phyloP scores from a whole-genome alignment of 2,329 filamentous ascomycete species.

The Tolypocladium pustulatum region DNA sequence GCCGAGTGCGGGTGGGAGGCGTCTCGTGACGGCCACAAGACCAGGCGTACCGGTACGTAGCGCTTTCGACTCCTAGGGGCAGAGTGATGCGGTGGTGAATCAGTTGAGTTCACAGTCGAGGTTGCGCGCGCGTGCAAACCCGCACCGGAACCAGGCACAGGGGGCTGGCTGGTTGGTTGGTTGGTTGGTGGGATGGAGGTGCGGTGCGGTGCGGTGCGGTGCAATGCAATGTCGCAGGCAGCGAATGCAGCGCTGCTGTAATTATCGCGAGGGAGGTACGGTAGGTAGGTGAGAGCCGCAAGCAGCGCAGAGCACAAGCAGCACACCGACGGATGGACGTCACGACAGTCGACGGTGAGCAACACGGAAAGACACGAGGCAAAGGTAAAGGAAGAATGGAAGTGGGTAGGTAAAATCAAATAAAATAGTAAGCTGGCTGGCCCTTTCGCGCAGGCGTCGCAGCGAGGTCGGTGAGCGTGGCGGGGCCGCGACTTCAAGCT shows the following conservation, averaged over 20 bases:
- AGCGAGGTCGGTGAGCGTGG: neutral
- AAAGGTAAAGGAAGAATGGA: neutral
- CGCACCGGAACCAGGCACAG: neutral
- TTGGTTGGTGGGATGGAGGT: neutral
- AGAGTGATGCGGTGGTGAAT: neutral
- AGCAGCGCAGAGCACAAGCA: neutral
- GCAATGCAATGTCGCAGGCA: neutral
- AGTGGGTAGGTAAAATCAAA: too few relatives aligned
- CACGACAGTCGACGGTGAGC: too few relatives aligned
- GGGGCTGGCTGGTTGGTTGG: neutral
- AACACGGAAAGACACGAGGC: neutral
- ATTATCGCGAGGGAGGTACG: too few relatives aligned
- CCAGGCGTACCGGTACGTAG: neutral
- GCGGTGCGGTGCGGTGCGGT: neutral
- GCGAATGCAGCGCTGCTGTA: neutral
- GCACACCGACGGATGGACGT: too few relatives aligned
- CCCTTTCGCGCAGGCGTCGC: neutral
- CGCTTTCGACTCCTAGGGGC: too few relatives aligned
- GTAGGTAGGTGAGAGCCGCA: neutral
- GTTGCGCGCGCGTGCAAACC: neutral
- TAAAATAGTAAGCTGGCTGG: too few relatives aligned
- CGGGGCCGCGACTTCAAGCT: neutral
- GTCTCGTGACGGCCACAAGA: neutral
- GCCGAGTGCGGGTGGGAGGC: neutral
- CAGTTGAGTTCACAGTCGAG: neutral